Conservation (phyloP, 495 filamentous ascomycete genomes). For the Aspergillus cavernicola region DNA sequence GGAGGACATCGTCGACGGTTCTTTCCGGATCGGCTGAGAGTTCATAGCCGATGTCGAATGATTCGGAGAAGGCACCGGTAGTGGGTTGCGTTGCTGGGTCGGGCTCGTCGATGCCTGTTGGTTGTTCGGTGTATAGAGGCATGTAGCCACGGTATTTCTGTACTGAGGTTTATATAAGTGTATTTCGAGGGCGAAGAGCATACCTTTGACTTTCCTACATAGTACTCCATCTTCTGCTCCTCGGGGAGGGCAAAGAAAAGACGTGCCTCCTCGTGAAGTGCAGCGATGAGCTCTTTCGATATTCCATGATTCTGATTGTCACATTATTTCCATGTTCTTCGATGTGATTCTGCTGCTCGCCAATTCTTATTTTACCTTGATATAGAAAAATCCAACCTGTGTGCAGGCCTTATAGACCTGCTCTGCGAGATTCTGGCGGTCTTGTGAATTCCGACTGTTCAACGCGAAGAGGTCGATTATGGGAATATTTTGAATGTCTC, state of each 20-base stretch:
- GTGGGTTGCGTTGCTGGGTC: constrained; percentile 15
- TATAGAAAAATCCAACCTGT: constrained; percentile 56
- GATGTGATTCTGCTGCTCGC: not conserved
- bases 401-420: constrained; percentile 47
- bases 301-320: constrained; percentile 37
- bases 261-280: constrained; percentile 37
- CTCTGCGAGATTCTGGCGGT: constrained; percentile 32
- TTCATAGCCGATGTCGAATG: constrained; percentile 42
- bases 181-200: not conserved
- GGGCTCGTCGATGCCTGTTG: too few species aligned
- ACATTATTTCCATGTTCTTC: too few species aligned
- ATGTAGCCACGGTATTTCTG: constrained; percentile 37
- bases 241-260: constrained; percentile 46
- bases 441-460: constrained; percentile 23
- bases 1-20: constrained; percentile 11
- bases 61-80: constrained; percentile 25
- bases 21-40: constrained; percentile 27
- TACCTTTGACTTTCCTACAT: constrained; percentile 35
- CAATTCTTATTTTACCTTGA: constrained; percentile 31
- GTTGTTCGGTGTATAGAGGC: constrained; percentile 26
- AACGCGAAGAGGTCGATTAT: constrained; percentile 36
- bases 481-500: constrained; percentile 32
- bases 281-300: constrained; percentile 28
- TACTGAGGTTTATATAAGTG: not conserved
- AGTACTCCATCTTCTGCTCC: constrained; percentile 44